Evolutionary conservation across 2,329 filamentous ascomycete species (phyloP).

Genomic region (Leptographium wingfieldii): DNA sequence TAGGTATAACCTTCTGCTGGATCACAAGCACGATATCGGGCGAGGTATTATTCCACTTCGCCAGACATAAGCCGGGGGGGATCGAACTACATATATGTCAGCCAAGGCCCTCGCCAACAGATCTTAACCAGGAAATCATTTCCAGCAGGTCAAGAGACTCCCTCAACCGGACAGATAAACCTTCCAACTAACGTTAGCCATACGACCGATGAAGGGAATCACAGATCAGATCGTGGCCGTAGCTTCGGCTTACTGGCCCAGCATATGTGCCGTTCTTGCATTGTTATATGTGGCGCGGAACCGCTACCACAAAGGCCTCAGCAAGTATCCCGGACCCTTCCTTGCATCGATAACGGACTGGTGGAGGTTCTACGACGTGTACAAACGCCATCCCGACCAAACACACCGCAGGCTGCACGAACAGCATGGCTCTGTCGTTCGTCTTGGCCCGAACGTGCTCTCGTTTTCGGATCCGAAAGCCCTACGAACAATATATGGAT

Average conservation of each 20-base stretch:
- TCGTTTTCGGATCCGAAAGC: constrained; percentile 64
- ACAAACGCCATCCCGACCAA: constrained; percentile 48
- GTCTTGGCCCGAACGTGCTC: constrained; percentile 60
- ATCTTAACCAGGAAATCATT: too few species aligned
- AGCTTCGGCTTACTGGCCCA: constrained; percentile 30
- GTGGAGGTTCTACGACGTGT: constrained; percentile 64
- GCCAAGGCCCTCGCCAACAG: neutral
- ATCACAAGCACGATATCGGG: too few species aligned
- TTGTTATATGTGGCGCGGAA: constrained; percentile 33
- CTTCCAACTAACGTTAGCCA: too few species aligned
- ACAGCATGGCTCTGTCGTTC: constrained; percentile 60
- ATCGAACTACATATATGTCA: neutral
- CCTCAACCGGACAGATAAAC: too few species aligned
- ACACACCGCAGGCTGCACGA: constrained; percentile 57
- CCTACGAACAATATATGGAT: constrained; percentile 63
- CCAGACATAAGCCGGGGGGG: neutral
- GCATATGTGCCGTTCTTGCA: constrained; percentile 20
- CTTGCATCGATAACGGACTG: constrained; percentile 56
- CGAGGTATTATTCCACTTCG: neutral
- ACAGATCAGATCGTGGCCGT: constrained; percentile 23
- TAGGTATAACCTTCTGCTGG: too few species aligned
- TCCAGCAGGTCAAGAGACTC: too few species aligned
- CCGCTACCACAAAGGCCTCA: constrained; percentile 43
- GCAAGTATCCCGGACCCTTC: constrained; percentile 60
- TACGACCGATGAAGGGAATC: constrained; percentile 15